Percentiles rank a stretch among this genome's conserved stretches.
These are phyloP conservation scores for Podaxis rugospora DNA, from an alignment of 768 basidiomycete genomes.

Conservation along the genomic window DNA sequence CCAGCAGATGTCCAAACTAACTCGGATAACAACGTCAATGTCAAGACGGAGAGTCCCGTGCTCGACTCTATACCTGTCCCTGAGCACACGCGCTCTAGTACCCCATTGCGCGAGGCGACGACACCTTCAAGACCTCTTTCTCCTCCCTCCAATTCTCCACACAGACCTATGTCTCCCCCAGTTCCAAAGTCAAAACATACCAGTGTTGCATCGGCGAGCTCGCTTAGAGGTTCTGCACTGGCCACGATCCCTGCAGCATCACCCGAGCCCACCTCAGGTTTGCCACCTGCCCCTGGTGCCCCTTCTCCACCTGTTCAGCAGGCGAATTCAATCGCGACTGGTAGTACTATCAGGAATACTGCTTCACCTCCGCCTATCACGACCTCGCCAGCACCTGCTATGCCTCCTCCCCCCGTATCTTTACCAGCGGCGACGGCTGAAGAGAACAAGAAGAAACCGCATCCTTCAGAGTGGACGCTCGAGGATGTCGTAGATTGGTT, in stretches of 20 bases:
- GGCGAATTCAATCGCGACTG: background rate
- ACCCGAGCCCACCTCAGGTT: background rate
- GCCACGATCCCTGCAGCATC: background rate
- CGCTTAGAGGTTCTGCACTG: background rate
- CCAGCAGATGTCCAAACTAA: background rate
- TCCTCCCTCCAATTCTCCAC: background rate
- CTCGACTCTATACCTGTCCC: background rate
- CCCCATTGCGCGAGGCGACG: background rate
- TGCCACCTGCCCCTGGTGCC: background rate
- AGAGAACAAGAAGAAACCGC: conserved; percentile 30
- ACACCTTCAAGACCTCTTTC: background rate
- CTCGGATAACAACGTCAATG: background rate
- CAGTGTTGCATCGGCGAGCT: conserved; percentile 26
- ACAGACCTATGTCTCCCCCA: conserved; percentile 15
- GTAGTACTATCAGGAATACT: conserved; percentile 2
- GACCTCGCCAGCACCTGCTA: conserved; percentile 16
- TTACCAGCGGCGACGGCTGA: conserved; percentile 10
- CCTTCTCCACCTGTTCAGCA: background rate
- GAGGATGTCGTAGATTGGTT: conserved; percentile 92
- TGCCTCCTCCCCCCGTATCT: conserved; percentile 1
- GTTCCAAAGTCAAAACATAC: conserved; percentile 36
- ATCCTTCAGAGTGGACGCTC: conserved; percentile 77
- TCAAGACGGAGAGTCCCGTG: background rate
- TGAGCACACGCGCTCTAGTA: background rate
- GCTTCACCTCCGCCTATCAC: conserved; percentile 12